phyloP scores from a whole-genome alignment of 2,329 filamentous ascomycete genomes.

The Fusarium sp. region DNA sequence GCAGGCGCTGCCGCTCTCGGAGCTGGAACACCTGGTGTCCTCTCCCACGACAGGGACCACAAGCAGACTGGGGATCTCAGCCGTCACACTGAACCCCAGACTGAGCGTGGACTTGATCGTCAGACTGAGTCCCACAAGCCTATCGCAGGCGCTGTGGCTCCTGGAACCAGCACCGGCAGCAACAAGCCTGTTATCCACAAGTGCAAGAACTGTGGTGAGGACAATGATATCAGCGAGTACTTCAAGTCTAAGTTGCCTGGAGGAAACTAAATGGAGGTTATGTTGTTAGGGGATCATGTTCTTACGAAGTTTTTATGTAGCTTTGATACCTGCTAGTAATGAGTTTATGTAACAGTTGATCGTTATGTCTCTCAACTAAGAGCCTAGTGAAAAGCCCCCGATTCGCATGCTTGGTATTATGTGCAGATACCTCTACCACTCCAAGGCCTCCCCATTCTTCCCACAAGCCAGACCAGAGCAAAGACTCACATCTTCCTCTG shows the following conservation, averaged over 20 bases:
- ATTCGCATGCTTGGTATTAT: too few relatives aligned
- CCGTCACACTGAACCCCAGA: neutral
- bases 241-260: slow-evolving; percentile 1
- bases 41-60: slow-evolving; percentile 13
- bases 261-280: neutral
- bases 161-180: neutral
- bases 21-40: neutral
- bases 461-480: neutral
- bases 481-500: neutral
- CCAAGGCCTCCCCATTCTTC: neutral
- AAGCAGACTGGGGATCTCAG: neutral
- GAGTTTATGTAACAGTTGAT: neutral
- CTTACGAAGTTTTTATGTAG: neutral
- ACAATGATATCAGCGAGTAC: slow-evolving; percentile 27
- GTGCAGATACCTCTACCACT: too few relatives aligned
- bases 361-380: too few relatives aligned
- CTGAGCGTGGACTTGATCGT: neutral
- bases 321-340: neutral
- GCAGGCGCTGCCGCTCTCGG: neutral
- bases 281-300: neutral
- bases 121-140: neutral
- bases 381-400: too few relatives aligned
- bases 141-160: neutral
- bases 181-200: slow-evolving; percentile 25
- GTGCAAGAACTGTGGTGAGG: slow-evolving; percentile 33